Percentiles rank a stretch among this genome's conserved stretches.
phyloP scores from a whole-genome alignment of 2,329 filamentous ascomycete species.

The Aphanocladium album region DNA sequence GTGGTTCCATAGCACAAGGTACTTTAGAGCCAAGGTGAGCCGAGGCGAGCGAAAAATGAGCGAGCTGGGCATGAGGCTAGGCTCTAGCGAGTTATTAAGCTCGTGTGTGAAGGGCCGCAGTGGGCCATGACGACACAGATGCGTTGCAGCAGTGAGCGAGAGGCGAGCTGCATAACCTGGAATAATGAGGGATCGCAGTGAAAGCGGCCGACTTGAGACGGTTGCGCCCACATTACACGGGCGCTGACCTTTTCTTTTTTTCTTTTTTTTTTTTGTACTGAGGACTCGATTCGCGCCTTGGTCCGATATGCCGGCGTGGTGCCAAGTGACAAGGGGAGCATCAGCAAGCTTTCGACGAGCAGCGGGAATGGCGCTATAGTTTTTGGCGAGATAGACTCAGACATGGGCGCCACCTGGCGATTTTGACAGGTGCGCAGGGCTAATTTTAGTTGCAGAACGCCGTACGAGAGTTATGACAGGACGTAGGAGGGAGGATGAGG shows the following conservation, averaged over 20 bases:
- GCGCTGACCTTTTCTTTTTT: neutral
- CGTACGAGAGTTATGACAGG: neutral
- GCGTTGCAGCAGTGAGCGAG: neutral
- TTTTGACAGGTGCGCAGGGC: conserved; percentile 10
- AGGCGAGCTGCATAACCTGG: neutral
- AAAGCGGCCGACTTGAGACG: conserved; percentile 6
- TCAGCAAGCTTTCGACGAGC: conserved; percentile 1
- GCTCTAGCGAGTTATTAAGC: neutral
- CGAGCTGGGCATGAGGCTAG: neutral
- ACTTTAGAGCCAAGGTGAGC: neutral
- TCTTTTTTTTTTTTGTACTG: neutral
- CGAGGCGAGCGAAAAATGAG: conserved; percentile 3
- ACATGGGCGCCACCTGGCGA: conserved; percentile 12
- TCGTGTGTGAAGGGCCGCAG: neutral
- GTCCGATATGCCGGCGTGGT: conserved; percentile 7
- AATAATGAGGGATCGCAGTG: neutral
- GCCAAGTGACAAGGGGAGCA: conserved; percentile 3
- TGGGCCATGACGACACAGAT: conserved; percentile 9
- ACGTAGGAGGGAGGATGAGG: neutral
- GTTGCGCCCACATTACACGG: conserved; percentile 1
- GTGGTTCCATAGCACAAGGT: neutral
- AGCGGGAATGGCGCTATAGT: conserved; percentile 8
- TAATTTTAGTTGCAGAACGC: neutral
- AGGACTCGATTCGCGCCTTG: conserved; percentile 6
- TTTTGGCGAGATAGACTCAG: conserved; percentile 13